phyloP scores from a whole-genome alignment of 306 rosid species.

The Citrullus amarus region DNA sequence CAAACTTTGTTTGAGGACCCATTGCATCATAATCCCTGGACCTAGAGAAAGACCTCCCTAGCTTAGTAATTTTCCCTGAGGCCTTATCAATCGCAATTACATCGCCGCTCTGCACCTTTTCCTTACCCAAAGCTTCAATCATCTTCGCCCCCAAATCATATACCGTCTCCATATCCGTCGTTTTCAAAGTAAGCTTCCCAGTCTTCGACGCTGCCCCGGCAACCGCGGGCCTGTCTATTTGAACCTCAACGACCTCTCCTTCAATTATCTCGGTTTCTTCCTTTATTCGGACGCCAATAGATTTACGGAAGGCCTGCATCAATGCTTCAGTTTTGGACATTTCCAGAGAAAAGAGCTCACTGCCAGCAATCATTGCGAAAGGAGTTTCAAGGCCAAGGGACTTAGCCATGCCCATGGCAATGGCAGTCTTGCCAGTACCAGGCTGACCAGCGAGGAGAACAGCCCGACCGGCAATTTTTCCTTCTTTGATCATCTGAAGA shows the following conservation, averaged over 20 bases:
- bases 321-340: slow-evolving; percentile 93
- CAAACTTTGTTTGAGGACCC: slow-evolving; percentile 82
- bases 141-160: slow-evolving; percentile 95
- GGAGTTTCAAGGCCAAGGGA: slow-evolving; percentile 92
- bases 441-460: slow-evolving; percentile 90
- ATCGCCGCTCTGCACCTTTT: slow-evolving; percentile 90
- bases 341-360: slow-evolving; percentile 91
- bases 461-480: slow-evolving; percentile 87
- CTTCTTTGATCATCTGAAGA: slow-evolving; percentile 83
- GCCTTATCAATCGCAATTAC: slow-evolving; percentile 61
- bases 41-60: slow-evolving; percentile 83
- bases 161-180: slow-evolving; percentile 97
- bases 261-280: slow-evolving; percentile 96
- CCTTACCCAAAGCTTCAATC: slow-evolving; percentile 90
- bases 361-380: slow-evolving; percentile 89
- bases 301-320: slow-evolving; percentile 78
- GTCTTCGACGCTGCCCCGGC: slow-evolving; percentile 85
- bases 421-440: slow-evolving; percentile 95
- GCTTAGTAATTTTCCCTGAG: slow-evolving; percentile 86
- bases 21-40: slow-evolving; percentile 93
- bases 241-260: slow-evolving; percentile 93
- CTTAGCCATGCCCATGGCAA: slow-evolving; percentile 99
- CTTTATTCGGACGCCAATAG: slow-evolving; percentile 89
- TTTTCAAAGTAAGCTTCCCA: slow-evolving; percentile 75
- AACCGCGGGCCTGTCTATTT: slow-evolving; percentile 75